Evolutionary conservation across 495 filamentous ascomycete species (phyloP), one percentile per base, ranked within the genome.

Genomic region (Amorphotheca resinae): DNA sequence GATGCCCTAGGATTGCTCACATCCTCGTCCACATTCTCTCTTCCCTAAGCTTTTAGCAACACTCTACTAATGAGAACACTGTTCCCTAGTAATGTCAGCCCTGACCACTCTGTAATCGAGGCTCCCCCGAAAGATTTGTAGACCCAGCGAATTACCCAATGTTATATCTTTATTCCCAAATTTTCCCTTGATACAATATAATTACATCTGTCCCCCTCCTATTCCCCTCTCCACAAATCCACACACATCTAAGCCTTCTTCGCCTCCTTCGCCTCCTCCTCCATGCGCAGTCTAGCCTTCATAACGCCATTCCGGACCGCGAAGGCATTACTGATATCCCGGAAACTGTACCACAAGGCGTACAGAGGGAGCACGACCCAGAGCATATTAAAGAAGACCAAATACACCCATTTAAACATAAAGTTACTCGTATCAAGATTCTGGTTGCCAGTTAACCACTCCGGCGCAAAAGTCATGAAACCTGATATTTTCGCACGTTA

Each of bases 381-480:
- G 12, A 95, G 68, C 37, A 69, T 79, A 56, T 95, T 95, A 65
- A 95, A 95, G 64, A 93, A 93, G 51, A 84, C 67, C 41, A 96
- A 62, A 55, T 94, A 95, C 9, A 95, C 64, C 84, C 84, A 84
- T 51, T 81, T 57, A 54, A 88, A 94, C 70, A 95, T 87, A 48
- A 74, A 82, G 52, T 93, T 87, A 45, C 73, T 76, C 0, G 76
- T 81, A 51, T 88, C 79, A 51, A 96, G 68, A 59, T 85, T 85
- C 46, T 74, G 59, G 45, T 69, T 83, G 1, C 78, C 82, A 3
- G 72, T 80, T 42, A 96, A 61, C 88, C 87, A 96, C 65, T 96
- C 89, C 11, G 89, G 89, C 50, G 75, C 80, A 63, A 96, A 96
- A 0, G 89, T 96, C 84, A 96, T 95, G 58, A 82, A 95, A 9